Percentiles rank a stretch among this genome's conserved stretches.
phyloP scores from a whole-genome alignment of 148 eudicot genomes.

The Talinum fruticosum region DNA sequence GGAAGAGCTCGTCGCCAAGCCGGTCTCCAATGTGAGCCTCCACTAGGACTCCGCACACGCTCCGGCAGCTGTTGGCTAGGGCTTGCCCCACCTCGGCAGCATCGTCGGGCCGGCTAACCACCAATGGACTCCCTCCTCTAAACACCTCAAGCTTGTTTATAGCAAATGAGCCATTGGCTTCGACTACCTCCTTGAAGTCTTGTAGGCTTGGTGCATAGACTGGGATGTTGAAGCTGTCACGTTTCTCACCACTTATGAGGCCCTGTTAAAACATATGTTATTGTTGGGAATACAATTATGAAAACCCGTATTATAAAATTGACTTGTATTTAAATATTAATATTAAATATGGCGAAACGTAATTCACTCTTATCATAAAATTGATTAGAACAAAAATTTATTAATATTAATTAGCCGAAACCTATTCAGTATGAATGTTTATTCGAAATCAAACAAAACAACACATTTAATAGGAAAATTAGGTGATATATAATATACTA shows the following conservation, averaged over 20 bases:
- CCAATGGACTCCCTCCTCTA: conserved; percentile 87
- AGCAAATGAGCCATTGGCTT: conserved; percentile 60
- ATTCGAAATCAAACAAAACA: too few species aligned
- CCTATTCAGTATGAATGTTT: too few species aligned
- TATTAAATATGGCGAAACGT: background rate
- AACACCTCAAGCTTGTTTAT: conserved; percentile 75
- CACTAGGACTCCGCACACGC: conserved; percentile 81
- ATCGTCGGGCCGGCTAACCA: conserved; percentile 70
- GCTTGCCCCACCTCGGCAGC: conserved; percentile 70
- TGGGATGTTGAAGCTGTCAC: conserved; percentile 89
- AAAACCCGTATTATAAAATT: too few species aligned
- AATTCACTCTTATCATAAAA: too few species aligned
- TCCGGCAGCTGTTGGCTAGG: conserved; percentile 70
- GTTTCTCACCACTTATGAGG: conserved; percentile 62
- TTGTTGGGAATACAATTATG: too few species aligned
- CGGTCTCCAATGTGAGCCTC: conserved; percentile 85
- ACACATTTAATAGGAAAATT: too few species aligned
- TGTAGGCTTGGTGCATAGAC: conserved; percentile 80
- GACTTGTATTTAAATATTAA: too few species aligned
- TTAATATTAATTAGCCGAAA: too few species aligned
- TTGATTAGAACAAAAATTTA: too few species aligned
- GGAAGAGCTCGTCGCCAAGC: conserved; percentile 68
- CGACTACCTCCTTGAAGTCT: conserved; percentile 85
- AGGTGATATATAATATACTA: too few species aligned
- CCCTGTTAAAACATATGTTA: conserved; percentile 37